These are phyloP conservation scores for Spathaspora gorwiae DNA, from an alignment of 805 yeast species.

Conservation along the genomic window DNA sequence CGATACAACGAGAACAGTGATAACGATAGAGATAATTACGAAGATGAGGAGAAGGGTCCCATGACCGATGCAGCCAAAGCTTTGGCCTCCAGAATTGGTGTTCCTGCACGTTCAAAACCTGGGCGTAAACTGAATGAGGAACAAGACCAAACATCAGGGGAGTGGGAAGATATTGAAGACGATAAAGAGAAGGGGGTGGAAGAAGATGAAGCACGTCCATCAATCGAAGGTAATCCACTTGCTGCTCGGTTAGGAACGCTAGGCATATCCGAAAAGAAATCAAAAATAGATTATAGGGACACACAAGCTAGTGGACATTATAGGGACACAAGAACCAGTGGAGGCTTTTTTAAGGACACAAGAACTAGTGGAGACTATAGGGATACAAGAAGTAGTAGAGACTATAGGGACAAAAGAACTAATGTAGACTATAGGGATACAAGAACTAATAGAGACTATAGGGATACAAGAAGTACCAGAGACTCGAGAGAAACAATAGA, in stretches of 20 bases:
- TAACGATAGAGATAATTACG: conserved; percentile 3
- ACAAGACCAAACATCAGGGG: background rate
- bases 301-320: no score
- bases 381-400: no score
- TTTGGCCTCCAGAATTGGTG: conserved; percentile 29
- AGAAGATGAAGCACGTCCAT: conserved; percentile 8
- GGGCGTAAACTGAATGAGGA: background rate
- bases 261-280: no score
- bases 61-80: conserved; percentile 29
- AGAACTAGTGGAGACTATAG: no score
- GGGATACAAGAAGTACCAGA: no score
- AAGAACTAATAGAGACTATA: no score
- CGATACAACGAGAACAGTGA: conserved; percentile 1
- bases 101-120: background rate
- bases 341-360: no score
- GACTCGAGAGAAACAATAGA: no score
- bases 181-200: background rate
- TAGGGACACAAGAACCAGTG: no score
- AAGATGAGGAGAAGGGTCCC: conserved; percentile 16
- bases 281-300: no score
- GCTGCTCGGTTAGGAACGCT: background rate
- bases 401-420: no score
- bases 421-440: no score
- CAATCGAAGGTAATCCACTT: conserved; percentile 2
- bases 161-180: background rate